Percentiles rank a stretch among this genome's conserved stretches.
Conservation (phyloP, 371 early-diverging fungal species). For the Syncephalastrum monosporum region DNA sequence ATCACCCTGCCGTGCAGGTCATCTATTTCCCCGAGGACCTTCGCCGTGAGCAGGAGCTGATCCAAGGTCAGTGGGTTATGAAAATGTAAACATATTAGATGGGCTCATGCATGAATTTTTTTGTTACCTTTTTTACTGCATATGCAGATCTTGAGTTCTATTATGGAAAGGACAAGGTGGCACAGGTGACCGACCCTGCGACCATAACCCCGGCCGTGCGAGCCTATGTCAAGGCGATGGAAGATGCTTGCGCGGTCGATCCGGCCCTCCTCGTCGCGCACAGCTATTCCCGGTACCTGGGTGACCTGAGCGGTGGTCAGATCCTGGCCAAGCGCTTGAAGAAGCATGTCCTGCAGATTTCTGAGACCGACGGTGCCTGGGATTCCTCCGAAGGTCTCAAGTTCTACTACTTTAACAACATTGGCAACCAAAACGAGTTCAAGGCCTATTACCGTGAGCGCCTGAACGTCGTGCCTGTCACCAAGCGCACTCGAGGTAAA, state of each 20-base stretch:
- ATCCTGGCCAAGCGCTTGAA: constrained; percentile 56
- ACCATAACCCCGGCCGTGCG: constrained; percentile 57
- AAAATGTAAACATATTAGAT: background rate
- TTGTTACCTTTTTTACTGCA: background rate
- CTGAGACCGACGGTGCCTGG: constrained; percentile 37
- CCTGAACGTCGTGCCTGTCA: constrained; percentile 46
- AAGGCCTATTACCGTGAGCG: constrained; percentile 56
- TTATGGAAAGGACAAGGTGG: constrained; percentile 47
- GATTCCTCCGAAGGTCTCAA: constrained; percentile 46
- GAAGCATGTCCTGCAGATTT: constrained; percentile 41
- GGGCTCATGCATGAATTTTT: background rate
- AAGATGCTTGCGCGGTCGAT: constrained; percentile 40
- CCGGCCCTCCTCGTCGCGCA: constrained; percentile 60
- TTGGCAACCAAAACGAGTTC: constrained; percentile 57
- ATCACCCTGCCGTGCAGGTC: constrained; percentile 44
- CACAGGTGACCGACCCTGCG: constrained; percentile 28
- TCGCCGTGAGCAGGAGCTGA: constrained; percentile 39
- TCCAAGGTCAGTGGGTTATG: constrained; percentile 24
- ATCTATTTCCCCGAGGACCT: constrained; percentile 61
- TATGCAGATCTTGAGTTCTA: constrained; percentile 51
- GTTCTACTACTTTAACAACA: constrained; percentile 50
- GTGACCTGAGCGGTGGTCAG: constrained; percentile 65
- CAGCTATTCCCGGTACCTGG: constrained; percentile 62
- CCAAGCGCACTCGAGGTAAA: constrained; percentile 31
- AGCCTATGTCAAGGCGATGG: constrained; percentile 48